Base-by-base conservation (phyloP, 1,139 yeast species). In the Sugiyamaella castrensis region DNA sequence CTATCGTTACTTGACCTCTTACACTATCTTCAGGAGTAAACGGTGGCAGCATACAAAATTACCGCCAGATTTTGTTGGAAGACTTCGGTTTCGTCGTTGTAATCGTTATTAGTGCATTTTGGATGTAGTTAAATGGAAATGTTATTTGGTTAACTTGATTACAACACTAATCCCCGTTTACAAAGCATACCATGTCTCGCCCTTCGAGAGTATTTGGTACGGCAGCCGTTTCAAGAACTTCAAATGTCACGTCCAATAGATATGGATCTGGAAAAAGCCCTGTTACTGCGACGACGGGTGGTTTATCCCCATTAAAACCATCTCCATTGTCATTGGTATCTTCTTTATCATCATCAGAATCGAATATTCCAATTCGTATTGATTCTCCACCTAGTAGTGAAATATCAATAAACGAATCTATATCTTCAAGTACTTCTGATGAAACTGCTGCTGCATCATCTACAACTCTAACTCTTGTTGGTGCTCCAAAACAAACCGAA, bases 311-410 rank as follows among this genome's bases (percentile, higher is more conserved):
- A 24, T 24, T 40, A 27, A 40, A 32, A 12, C 33, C 50, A 35
- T 32, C 42, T 16, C 42, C 46, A 24, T 36, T 42, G 32, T 32
- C 46, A 36, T 40, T 29, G 16, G 13, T 15, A 11, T 11, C 13
- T 19, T n/a, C 46, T 33, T 3, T 19, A 19, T 19, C 24, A 5
- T 19, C 24, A 19, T 19, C 24, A 19, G 24, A 19, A 19, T 19
- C 24, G 5, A 19, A 5, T 19, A 19, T 19, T 19, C 53, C 53
- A 2, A 36, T 27, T 24, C 29, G 55, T 12, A 30, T 47, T 11
- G 57, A 53, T 16, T 54, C 58, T 8, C 56, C 59, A 8, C 52
- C 54, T 13, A 46, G 51, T 13, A 53, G 56, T 29, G 56, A 53
- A 33, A 44, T 55, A 8, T 54, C 59, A n/a, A 45, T 55, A 29